phyloP scores from a whole-genome alignment of 148 eudicot species.

The Camellia japonica region DNA sequence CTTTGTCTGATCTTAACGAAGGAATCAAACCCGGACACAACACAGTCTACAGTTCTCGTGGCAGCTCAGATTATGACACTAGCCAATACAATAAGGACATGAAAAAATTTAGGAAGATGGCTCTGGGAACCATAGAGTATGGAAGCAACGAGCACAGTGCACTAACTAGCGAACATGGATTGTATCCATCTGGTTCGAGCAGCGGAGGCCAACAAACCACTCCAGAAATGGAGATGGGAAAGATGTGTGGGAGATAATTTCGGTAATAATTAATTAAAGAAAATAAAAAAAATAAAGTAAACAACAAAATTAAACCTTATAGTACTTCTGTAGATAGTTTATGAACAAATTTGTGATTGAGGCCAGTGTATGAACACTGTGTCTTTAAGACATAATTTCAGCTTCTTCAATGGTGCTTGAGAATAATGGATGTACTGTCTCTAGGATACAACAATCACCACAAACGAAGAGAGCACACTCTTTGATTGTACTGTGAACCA shows the following conservation, averaged over 20 bases:
- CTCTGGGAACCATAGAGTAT: constrained; percentile 63
- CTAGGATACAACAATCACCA: too few relatives aligned
- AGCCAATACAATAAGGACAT: constrained; percentile 81
- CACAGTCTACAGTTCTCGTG: constrained; percentile 65
- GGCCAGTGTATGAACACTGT: too few relatives aligned
- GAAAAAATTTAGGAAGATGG: constrained; percentile 76
- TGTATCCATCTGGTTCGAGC: constrained; percentile 83
- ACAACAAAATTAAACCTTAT: too few relatives aligned
- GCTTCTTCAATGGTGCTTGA: too few relatives aligned
- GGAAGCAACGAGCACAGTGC: constrained; percentile 77
- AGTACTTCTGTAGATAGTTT: too few relatives aligned
- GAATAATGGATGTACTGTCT: too few relatives aligned
- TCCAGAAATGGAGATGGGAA: constrained; percentile 76
- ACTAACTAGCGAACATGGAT: constrained; percentile 84
- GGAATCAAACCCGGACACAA: constrained; percentile 80
- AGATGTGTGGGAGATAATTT: constrained; percentile 8
- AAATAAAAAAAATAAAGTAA: too few relatives aligned
- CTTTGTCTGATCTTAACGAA: constrained; percentile 83
- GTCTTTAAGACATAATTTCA: too few relatives aligned
- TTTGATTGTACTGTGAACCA: too few relatives aligned
- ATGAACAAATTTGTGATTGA: too few relatives aligned
- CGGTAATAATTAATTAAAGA: too few relatives aligned
- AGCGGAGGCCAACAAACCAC: constrained; percentile 50
- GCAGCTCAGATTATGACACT: constrained; percentile 84
- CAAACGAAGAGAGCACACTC: too few relatives aligned